Evolutionary conservation across 805 yeast genomes (phyloP).

Genomic region (Candida vartiovaarae): DNA sequence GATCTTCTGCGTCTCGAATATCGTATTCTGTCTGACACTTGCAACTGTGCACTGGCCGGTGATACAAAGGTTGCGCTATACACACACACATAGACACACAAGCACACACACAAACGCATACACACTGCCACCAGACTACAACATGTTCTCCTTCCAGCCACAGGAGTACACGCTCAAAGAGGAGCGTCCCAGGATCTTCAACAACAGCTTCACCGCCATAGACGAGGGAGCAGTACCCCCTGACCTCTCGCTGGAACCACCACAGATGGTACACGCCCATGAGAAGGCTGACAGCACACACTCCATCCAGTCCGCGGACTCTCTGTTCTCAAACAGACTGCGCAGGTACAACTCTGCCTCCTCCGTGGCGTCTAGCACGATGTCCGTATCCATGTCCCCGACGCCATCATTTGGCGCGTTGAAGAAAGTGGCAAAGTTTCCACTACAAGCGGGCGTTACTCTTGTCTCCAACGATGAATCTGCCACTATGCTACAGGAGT

Average conservation of each 20-base stretch:
- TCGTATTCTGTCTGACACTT: too few relatives aligned
- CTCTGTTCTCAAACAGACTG: slow-evolving; percentile 11
- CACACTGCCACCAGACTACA: not conserved
- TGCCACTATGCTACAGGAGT: slow-evolving; percentile 1
- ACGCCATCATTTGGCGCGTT: not conserved
- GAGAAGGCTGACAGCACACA: slow-evolving; percentile 13
- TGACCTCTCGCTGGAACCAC: slow-evolving; percentile 3
- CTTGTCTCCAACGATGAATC: slow-evolving; percentile 8
- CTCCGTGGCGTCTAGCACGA: slow-evolving; percentile 8
- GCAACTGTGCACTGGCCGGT: too few relatives aligned
- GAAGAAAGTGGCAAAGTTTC: slow-evolving; percentile 14
- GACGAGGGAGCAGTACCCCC: slow-evolving; percentile 2
- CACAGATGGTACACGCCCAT: slow-evolving; percentile 2
- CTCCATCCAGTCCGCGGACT: slow-evolving; percentile 16
- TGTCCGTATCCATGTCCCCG: slow-evolving; percentile 1
- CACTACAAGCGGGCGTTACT: slow-evolving; percentile 9
- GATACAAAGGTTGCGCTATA: not conserved
- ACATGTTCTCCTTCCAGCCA: slow-evolving; percentile 2
- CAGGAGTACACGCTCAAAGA: slow-evolving; percentile 1
- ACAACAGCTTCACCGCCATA: slow-evolving; percentile 4
- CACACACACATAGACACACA: too few relatives aligned
- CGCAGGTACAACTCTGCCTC: slow-evolving; percentile 16
- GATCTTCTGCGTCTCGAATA: too few relatives aligned
- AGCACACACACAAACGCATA: not conserved
- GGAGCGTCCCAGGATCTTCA: not conserved